Evolutionary conservation across 2,329 filamentous ascomycete species (phyloP).

Genomic region (Catunica adiposa): DNA sequence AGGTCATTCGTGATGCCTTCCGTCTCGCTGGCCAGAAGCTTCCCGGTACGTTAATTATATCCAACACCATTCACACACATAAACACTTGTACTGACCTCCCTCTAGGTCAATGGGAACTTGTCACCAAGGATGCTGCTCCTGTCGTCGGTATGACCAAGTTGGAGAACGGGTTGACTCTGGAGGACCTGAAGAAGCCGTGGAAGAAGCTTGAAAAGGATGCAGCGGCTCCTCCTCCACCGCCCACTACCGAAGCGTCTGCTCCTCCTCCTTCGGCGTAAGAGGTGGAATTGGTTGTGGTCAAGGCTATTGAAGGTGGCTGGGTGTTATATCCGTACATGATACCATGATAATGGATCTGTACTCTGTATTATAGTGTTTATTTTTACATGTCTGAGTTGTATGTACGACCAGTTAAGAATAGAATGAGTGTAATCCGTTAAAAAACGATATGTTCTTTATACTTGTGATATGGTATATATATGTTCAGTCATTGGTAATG

Average conservation of each 20-base stretch:
- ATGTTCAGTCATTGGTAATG: no score
- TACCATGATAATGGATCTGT: not conserved
- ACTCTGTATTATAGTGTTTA: constrained; percentile 13
- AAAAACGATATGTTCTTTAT: no score
- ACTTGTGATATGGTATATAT: no score
- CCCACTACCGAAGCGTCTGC: not conserved
- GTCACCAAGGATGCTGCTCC: constrained; percentile 82
- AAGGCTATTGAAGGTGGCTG: not conserved
- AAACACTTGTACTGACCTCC: constrained; percentile 16
- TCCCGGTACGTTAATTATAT: constrained; percentile 46
- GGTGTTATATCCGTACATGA: not conserved
- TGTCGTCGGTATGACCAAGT: constrained; percentile 81
- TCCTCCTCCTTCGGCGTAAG: constrained; percentile 6
- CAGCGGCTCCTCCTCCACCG: not conserved
- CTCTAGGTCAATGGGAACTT: constrained; percentile 67
- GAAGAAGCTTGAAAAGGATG: constrained; percentile 22
- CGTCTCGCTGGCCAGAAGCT: constrained; percentile 87
- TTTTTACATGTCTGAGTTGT: not conserved
- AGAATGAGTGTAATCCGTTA: not conserved
- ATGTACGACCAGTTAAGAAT: constrained; percentile 5
- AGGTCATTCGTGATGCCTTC: constrained; percentile 85
- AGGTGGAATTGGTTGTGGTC: no score
- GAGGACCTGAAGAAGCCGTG: constrained; percentile 71
- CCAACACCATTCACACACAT: not conserved
- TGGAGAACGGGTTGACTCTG: constrained; percentile 60